Evolutionary conservation across 2,329 filamentous ascomycete genomes (phyloP), one percentile per base, ranked within the genome.

Genomic region (Venturia carpophila): DNA sequence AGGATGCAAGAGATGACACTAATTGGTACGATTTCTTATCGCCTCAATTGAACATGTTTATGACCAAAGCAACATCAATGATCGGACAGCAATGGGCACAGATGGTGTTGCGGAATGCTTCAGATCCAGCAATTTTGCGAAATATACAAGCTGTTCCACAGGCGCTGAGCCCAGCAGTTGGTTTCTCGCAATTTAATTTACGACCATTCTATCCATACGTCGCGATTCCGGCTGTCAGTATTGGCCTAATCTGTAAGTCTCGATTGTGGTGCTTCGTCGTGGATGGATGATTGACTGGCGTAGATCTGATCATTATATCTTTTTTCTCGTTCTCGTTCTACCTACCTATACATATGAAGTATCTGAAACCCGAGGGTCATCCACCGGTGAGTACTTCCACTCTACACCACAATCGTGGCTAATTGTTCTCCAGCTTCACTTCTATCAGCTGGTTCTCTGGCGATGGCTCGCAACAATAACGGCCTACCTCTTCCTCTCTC

Each of bases 321-420:
- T 88, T 88, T 75, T 87, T 88, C 76, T 84, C 80, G 37, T 87
- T 85, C 72, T 78, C 81, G 0, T 88, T 88, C 75, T 84, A 87
- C 69, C 76, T 88, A 56, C 85, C 85, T 0, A 82, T 87, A 17
- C 84, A 88, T 71, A 80, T 79, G 69, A 80, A 83, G 70, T 86
- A 85, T 70, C 76, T 86, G 66, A 78, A 78, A 19, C 79, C 81
- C 0, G 77, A 81, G 60, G 78, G 78, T 13, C 84, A 86, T 66
- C 83, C 83, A 1, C 82, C 84, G 15, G 52, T 58, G 4, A n/a
- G 30, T 58, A 21, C 9, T 37, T 15, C 17, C 17, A 37, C 7
- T 13, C 21, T 19, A 17, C 19, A 2, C 5, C 30, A 37, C 10
- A 19, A 37, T n/a, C 19, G 10, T 5, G 37, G 52, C 52, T 58